Evolutionary conservation across 2,329 filamentous ascomycete species (phyloP).

Genomic region (Pseudocercospora cruenta): DNA sequence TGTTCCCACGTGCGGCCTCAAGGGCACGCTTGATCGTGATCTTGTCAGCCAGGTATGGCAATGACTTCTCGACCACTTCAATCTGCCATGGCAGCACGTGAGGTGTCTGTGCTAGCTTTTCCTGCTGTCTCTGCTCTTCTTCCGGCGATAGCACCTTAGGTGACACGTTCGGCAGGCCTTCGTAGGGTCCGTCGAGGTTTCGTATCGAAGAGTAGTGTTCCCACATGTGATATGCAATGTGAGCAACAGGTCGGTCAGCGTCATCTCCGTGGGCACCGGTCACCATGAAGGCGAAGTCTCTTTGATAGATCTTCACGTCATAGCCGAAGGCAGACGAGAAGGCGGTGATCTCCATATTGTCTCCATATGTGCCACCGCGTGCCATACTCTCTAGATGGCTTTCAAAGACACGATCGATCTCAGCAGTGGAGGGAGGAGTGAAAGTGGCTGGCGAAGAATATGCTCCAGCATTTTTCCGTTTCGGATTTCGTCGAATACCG

Average conservation of each 20-base stretch:
- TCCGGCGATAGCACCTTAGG: constrained; percentile 43
- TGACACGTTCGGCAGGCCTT: constrained; percentile 56
- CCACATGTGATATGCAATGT: constrained; percentile 57
- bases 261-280: constrained; percentile 43
- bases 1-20: constrained; percentile 57
- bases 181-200: constrained; percentile 61
- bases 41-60: constrained; percentile 56
- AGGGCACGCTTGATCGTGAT: constrained; percentile 57
- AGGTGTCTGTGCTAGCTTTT: constrained; percentile 43
- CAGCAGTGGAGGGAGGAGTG: constrained; percentile 54
- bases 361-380: constrained; percentile 64
- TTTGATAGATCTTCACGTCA: constrained; percentile 65
- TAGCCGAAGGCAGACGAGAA: constrained; percentile 65
- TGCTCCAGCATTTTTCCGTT: constrained; percentile 58
- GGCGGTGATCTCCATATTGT: constrained; percentile 69
- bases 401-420: constrained; percentile 57
- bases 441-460: constrained; percentile 51
- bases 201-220: constrained; percentile 71
- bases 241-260: constrained; percentile 45
- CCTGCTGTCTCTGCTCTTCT: constrained; percentile 45
- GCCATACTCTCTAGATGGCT: constrained; percentile 64
- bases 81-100: constrained; percentile 60
- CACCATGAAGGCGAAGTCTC: constrained; percentile 56
- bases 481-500: constrained; percentile 61
- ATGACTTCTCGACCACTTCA: constrained; percentile 54